Evolutionary conservation across 2,329 filamentous ascomycete species (phyloP).

Genomic region (Grosmannia clavigera): DNA sequence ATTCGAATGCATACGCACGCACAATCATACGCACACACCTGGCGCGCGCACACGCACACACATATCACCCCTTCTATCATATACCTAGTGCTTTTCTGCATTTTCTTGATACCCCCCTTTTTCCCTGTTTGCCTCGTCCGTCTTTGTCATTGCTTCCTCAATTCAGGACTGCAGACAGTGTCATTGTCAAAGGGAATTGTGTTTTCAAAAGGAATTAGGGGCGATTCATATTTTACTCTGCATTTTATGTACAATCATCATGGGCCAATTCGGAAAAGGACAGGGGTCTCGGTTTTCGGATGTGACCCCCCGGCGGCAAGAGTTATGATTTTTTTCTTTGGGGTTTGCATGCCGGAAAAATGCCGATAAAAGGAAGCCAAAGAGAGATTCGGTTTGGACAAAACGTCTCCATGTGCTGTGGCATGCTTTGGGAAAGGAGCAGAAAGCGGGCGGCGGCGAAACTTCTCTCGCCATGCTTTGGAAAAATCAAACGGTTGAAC

Average conservation of each 20-base stretch:
- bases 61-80: background rate
- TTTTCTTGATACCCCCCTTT: conserved; percentile 3
- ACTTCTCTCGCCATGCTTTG: background rate
- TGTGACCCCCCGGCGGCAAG: background rate
- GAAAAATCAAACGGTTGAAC: background rate
- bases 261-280: background rate
- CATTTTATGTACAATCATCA: background rate
- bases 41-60: background rate
- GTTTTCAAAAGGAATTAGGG: background rate
- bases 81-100: background rate
- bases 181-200: background rate
- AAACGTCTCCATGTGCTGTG: background rate
- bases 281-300: background rate
- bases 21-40: background rate
- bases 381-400: background rate
- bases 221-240: background rate
- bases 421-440: background rate
- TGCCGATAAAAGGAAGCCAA: background rate
- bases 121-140: background rate
- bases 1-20: background rate
- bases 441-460: background rate
- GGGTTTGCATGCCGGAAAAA: background rate
- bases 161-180: background rate
- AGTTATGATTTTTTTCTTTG: background rate
- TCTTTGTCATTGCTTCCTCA: background rate